Evolutionary conservation across 2,329 filamentous ascomycete genomes (phyloP).

Genomic region (Rugonectria rugulosa): DNA sequence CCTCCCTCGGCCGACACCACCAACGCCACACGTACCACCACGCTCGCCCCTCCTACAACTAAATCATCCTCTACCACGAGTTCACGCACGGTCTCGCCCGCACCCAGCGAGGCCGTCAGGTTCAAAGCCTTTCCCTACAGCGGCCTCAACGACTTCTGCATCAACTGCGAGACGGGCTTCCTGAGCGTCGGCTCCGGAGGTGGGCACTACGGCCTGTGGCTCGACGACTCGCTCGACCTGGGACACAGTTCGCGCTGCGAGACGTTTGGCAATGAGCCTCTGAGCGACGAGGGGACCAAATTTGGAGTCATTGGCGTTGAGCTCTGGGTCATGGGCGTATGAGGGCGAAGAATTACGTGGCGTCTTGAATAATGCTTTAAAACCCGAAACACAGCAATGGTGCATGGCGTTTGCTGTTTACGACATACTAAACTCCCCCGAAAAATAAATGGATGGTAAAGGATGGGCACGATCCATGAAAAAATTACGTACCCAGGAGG

Average conservation of each 20-base stretch:
- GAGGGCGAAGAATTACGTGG: too few species aligned
- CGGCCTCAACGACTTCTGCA: constrained; percentile 95
- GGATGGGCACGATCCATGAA: too few species aligned
- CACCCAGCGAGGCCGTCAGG: constrained; percentile 77
- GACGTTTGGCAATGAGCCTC: constrained; percentile 92
- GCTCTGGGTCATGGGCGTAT: constrained; percentile 84
- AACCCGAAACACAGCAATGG: background rate
- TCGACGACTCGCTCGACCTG: constrained; percentile 83
- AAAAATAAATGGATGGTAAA: too few species aligned
- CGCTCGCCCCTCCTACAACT: constrained; percentile 42
- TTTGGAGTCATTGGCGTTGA: constrained; percentile 93
- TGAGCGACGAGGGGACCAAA: constrained; percentile 92
- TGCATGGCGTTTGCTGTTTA: background rate
- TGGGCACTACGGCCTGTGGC: constrained; percentile 91
- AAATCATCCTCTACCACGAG: constrained; percentile 37
- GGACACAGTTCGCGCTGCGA: constrained; percentile 85
- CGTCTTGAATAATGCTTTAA: too few species aligned
- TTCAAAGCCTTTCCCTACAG: constrained; percentile 99
- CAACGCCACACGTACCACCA: constrained; percentile 53
- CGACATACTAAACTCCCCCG: too few species aligned
- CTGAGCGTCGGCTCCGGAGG: constrained; percentile 88
- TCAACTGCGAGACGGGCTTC: constrained; percentile 87
- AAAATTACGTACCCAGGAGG: too few species aligned
- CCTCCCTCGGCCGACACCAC: constrained; percentile 61
- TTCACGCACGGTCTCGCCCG: constrained; percentile 44